A percentile compares a stretch with the other conserved stretches of the same genome.
phyloP scores from a whole-genome alignment of 352 stramenopile genomes.

The Elongisporangium senticosum region DNA sequence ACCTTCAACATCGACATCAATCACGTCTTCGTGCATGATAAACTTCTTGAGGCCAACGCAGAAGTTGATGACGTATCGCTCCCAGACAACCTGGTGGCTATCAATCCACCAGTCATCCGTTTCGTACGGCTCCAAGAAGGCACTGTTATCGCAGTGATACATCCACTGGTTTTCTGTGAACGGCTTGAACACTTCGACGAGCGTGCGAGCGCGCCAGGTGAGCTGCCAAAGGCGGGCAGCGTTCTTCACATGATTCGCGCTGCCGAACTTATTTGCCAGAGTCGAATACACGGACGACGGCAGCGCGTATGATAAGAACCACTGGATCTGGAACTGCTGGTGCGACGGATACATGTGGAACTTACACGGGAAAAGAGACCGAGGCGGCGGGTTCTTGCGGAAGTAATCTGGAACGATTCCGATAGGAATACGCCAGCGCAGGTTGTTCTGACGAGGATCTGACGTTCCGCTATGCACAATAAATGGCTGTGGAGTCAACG shows the following conservation, averaged over 20 bases:
- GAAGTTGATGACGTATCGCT: slow-evolving; percentile 85
- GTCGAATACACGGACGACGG: slow-evolving; percentile 80
- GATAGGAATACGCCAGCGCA: slow-evolving; percentile 73
- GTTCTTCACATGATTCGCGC: slow-evolving; percentile 59
- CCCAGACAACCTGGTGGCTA: slow-evolving; percentile 71
- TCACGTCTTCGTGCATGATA: slow-evolving; percentile 78
- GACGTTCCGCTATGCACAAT: slow-evolving; percentile 77
- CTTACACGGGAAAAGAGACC: slow-evolving; percentile 47
- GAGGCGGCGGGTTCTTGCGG: slow-evolving; percentile 50
- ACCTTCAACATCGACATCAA: slow-evolving; percentile 75
- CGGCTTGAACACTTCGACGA: slow-evolving; percentile 82
- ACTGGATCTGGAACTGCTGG: slow-evolving; percentile 80
- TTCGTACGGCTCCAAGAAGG: slow-evolving; percentile 20
- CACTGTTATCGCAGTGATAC: slow-evolving; percentile 53
- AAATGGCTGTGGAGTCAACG: slow-evolving; percentile 23
- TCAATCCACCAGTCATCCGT: slow-evolving; percentile 57
- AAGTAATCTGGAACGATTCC: slow-evolving; percentile 64
- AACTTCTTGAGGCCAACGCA: slow-evolving; percentile 78
- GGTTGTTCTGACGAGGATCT: slow-evolving; percentile 66
- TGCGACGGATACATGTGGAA: slow-evolving; percentile 78
- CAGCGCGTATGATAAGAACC: slow-evolving; percentile 74
- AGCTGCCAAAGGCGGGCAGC: slow-evolving; percentile 66
- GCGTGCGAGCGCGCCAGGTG: slow-evolving; percentile 63
- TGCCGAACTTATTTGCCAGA: slow-evolving; percentile 55
- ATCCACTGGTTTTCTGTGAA: slow-evolving; percentile 87